Conservation (phyloP, 2,329 filamentous ascomycete species). For the Aureobasidium pullulans region DNA sequence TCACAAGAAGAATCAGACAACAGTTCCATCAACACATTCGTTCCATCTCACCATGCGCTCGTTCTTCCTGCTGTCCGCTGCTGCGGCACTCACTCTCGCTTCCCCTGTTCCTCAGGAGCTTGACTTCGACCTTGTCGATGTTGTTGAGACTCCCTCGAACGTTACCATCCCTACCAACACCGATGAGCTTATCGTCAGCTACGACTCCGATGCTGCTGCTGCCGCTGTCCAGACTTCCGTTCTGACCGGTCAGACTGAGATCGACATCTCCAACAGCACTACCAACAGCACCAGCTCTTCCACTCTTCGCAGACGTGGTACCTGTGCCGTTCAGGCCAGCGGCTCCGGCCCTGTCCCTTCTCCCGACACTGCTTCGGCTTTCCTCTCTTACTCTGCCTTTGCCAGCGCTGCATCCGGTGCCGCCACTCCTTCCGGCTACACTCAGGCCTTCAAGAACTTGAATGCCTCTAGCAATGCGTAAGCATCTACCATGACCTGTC, state of each 20-base stretch:
- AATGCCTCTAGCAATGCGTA: constrained; percentile 14
- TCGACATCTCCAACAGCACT: constrained; percentile 10
- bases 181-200: constrained; percentile 11
- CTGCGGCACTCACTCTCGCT: constrained; percentile 9
- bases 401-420: constrained; percentile 21
- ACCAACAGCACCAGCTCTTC: constrained; percentile 9
- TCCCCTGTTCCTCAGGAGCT: constrained; percentile 16
- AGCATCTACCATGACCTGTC: background rate
- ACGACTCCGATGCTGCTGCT: constrained; percentile 13
- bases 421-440: constrained; percentile 23
- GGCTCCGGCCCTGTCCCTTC: constrained; percentile 18
- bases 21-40: constrained; percentile 4
- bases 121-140: constrained; percentile 15
- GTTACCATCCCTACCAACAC: constrained; percentile 11
- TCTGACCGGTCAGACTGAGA: background rate
- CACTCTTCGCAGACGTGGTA: constrained; percentile 4
- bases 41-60: constrained; percentile 10
- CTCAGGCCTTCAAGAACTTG: constrained; percentile 22
- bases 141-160: constrained; percentile 11
- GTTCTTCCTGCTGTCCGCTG: constrained; percentile 5
- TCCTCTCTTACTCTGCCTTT: constrained; percentile 18
- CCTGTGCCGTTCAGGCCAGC: constrained; percentile 6
- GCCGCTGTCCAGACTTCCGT: constrained; percentile 10
- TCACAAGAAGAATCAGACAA: background rate
- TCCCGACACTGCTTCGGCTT: constrained; percentile 29